Evolutionary conservation across 2,329 filamentous ascomycete genomes (phyloP).

Genomic region (Colletotrichum tanaceti): DNA sequence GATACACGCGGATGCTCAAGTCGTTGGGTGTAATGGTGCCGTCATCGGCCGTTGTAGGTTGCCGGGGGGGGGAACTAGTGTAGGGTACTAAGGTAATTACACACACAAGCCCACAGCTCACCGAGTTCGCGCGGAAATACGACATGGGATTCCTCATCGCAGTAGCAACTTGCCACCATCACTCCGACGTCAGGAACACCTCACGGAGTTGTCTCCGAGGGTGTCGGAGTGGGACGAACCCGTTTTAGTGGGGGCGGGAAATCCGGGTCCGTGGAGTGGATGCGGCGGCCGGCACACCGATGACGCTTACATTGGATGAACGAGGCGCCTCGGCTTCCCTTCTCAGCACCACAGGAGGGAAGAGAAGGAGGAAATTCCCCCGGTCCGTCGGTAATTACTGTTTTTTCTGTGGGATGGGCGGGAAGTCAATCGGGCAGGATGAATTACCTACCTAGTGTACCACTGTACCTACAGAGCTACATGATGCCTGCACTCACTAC

Average conservation of each 20-base stretch:
- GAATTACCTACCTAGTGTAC: not conserved
- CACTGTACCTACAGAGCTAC: too few relatives aligned
- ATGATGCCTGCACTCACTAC: too few relatives aligned
- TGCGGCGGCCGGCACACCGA: conserved; percentile 1
- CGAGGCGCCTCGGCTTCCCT: conserved; percentile 6
- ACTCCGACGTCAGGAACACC: conserved; percentile 26
- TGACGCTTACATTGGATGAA: conserved; percentile 33
- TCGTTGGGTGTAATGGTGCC: conserved; percentile 37
- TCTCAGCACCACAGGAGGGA: not conserved
- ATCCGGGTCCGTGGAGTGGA: conserved; percentile 20
- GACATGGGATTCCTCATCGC: not conserved
- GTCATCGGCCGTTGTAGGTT: conserved; percentile 17
- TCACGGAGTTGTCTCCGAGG: conserved; percentile 28
- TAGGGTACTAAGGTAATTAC: not conserved
- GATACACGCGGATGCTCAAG: conserved; percentile 11
- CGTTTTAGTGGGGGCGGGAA: not conserved
- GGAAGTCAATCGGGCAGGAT: conserved; percentile 5
- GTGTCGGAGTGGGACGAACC: conserved; percentile 1
- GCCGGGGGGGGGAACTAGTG: not conserved
- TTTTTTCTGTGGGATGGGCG: not conserved
- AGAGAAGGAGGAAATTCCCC: not conserved
- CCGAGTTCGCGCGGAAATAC: not conserved
- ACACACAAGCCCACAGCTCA: too few relatives aligned
- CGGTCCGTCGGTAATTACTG: too few relatives aligned
- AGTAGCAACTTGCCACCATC: too few relatives aligned